Evolutionary conservation across 2,329 filamentous ascomycete species (phyloP).

Genomic region (Pestalotiopsis sp.): DNA sequence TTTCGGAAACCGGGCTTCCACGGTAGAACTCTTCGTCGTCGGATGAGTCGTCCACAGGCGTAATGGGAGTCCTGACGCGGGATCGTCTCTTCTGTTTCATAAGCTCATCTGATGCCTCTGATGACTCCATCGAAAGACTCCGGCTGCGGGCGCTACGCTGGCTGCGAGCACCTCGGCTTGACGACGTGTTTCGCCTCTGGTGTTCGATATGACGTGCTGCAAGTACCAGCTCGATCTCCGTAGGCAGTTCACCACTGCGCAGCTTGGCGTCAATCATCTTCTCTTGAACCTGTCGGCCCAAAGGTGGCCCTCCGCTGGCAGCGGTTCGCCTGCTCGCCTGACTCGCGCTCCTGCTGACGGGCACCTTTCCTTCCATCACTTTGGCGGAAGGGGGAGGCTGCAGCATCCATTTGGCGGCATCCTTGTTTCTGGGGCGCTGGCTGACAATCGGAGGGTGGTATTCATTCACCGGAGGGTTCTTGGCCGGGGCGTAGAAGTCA

Average conservation of each 20-base stretch:
- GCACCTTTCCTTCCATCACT: slow-evolving; percentile 86
- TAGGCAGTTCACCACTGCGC: slow-evolving; percentile 41
- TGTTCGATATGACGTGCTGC: slow-evolving; percentile 18
- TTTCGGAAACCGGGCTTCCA: slow-evolving; percentile 24
- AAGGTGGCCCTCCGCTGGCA: slow-evolving; percentile 41
- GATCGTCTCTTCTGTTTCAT: slow-evolving; percentile 20
- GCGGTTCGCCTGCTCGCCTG: slow-evolving; percentile 49
- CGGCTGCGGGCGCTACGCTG: slow-evolving; percentile 16
- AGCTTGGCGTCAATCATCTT: slow-evolving; percentile 50
- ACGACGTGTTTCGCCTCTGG: slow-evolving; percentile 20
- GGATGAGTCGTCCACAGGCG: slow-evolving; percentile 21
- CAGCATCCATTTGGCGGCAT: slow-evolving; percentile 86
- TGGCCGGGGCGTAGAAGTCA: slow-evolving; percentile 63
- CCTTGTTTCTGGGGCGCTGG: slow-evolving; percentile 68
- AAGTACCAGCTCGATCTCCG: slow-evolving; percentile 25
- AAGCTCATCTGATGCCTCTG: slow-evolving; percentile 24
- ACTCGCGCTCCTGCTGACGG: slow-evolving; percentile 63
- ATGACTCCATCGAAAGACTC: slow-evolving; percentile 20
- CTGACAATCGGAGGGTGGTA: slow-evolving; percentile 84
- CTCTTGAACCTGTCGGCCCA: slow-evolving; percentile 48
- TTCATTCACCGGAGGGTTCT: slow-evolving; percentile 79
- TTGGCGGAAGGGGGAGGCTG: slow-evolving; percentile 88
- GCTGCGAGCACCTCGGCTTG: slow-evolving; percentile 13
- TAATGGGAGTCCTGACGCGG: slow-evolving; percentile 15
- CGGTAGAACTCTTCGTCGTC: slow-evolving; percentile 26